Evolutionary conservation across 805 yeast genomes (phyloP), one percentile per base, ranked within the genome.

Genomic region (Danielozyma ontarioensis): DNA sequence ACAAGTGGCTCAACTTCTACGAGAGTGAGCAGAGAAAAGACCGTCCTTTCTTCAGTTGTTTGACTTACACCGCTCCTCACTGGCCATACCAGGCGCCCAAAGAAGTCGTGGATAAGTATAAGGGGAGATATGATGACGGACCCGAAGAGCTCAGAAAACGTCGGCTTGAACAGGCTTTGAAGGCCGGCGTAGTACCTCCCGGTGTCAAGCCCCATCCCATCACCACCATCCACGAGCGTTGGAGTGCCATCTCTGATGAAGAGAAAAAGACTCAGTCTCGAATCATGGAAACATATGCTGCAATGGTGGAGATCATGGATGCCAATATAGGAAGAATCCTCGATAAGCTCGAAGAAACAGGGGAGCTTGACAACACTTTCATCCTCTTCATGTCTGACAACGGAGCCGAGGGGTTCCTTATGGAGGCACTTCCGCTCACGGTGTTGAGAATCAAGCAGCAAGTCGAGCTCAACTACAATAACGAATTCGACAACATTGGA

Each of bases 31-130:
- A 40, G 3, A 53, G 74, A 31, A 43, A 45, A 4, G 71, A 57
- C n/a, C 55, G 70, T 43, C 82, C 82, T 7, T 76, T 72, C 40
- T 71, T 75, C 36, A 75, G 77, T 3, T 51, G 61, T 16, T 54
- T 77, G 36, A 76, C 81, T 5, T 76, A 72, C 44, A 74, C 80
- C 4, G 82, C 83, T 1, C 83, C 82, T 3, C 82, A 76, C 46
- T 77, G 83, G 82, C 83, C 83, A 8, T 64, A 67, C 44, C 82
- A 76, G 50, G 82, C 82, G 1, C 80, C 80, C 4, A 51, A 51
- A 31, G 70, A 69, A 4, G 47, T 59, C 5, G 59, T 74, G 32
- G 62, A 52, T 4, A 72, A 74, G 37, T 73, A 76, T 48, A 59
- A 60, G 34, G 76, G 76, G 3, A 39, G 52, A 5, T 70, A 72